Percentiles rank a stretch among this genome's conserved stretches.
phyloP scores from a whole-genome alignment of 129 eudicot genomes.

The Flaveria linearis region DNA sequence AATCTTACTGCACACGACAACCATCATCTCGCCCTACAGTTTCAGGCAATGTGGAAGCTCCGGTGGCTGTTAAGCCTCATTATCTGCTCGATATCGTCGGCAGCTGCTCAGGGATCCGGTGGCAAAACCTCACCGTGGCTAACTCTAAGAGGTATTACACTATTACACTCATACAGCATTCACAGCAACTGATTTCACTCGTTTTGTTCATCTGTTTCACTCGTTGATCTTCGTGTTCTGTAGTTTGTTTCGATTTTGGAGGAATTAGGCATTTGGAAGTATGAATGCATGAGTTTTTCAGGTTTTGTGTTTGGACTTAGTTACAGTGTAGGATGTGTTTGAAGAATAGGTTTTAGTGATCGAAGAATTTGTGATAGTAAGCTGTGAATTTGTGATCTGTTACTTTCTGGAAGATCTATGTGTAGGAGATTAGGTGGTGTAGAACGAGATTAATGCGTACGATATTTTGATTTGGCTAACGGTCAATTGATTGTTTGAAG shows the following conservation, averaged over 20 bases:
- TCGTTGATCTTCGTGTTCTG: slow-evolving; percentile 4
- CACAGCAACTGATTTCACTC: slow-evolving; percentile 8
- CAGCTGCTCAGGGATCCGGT: slow-evolving; percentile 37
- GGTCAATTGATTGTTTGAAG: slow-evolving; percentile 16
- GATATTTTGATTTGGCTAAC: slow-evolving; percentile 4
- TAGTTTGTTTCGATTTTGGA: background rate
- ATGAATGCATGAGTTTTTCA: background rate
- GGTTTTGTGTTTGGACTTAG: background rate
- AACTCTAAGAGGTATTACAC: slow-evolving; percentile 30
- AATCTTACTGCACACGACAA: slow-evolving; percentile 7
- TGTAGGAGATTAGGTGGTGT: background rate
- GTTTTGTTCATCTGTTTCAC: background rate
- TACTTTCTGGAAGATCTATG: slow-evolving; percentile 17
- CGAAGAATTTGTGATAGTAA: background rate
- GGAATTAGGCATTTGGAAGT: background rate
- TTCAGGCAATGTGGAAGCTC: slow-evolving; percentile 44
- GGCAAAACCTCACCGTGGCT: slow-evolving; percentile 27
- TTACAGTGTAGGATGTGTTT: background rate
- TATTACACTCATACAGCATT: background rate
- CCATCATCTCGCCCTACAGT: slow-evolving; percentile 21
- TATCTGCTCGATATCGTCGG: slow-evolving; percentile 29
- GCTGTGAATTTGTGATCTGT: slow-evolving; percentile 28
- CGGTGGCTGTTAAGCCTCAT: slow-evolving; percentile 26
- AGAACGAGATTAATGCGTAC: background rate
- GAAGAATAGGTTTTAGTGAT: background rate